Conservation (phyloP, 768 basidiomycete species). For the Podaxis sp. region DNA sequence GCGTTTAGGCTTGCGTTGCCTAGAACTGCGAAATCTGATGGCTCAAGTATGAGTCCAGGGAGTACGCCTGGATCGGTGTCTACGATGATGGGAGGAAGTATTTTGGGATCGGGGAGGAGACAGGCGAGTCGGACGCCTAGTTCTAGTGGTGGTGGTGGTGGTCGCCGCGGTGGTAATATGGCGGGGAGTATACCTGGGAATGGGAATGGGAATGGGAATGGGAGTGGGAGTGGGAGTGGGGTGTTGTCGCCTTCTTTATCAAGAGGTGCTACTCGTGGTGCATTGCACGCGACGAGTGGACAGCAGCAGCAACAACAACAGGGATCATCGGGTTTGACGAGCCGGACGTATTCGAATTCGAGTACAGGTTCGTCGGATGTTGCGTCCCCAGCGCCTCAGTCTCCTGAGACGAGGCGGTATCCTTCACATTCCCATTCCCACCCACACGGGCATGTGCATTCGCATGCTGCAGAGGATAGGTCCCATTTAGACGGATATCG, state of each 20-base stretch:
- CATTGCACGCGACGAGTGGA: neutral
- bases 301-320: neutral
- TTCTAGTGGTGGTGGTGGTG: neutral
- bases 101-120: neutral
- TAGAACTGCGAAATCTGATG: neutral
- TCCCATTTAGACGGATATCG: neutral
- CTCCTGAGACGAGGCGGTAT: neutral
- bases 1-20: constrained; percentile 8
- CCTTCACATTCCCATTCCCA: neutral
- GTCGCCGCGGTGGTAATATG: too few relatives aligned
- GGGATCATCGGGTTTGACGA: neutral
- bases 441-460: too few relatives aligned
- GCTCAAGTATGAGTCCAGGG: neutral
- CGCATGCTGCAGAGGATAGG: neutral
- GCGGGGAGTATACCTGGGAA: neutral
- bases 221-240: neutral
- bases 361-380: neutral
- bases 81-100: neutral
- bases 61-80: neutral
- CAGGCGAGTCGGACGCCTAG: constrained; percentile 4
- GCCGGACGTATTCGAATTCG: constrained; percentile 3
- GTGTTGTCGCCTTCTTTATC: constrained; percentile 5
- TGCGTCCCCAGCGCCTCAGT: neutral
- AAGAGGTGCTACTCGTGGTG: neutral
- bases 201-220: neutral